Percentiles rank a stretch among this genome's conserved stretches.
These are phyloP conservation scores for Poa pratensis DNA, from an alignment of 176 grass and related monocot genomes.

Conservation along the genomic window DNA sequence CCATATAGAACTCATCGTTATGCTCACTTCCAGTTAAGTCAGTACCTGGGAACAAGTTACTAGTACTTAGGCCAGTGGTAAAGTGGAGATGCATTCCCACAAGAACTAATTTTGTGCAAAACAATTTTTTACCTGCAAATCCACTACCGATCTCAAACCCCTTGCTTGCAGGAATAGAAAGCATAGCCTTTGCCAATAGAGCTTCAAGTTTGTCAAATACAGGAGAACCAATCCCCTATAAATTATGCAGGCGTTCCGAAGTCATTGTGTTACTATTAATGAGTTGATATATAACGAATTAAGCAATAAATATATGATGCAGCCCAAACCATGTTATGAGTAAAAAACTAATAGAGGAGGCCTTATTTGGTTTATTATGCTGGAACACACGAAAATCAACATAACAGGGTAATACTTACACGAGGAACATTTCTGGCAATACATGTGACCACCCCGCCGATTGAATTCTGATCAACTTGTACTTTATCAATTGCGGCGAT, in stretches of 20 bases:
- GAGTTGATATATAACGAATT: not conserved
- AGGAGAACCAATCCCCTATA: conserved; percentile 89
- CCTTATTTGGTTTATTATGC: conserved; percentile 15
- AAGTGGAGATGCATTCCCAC: conserved; percentile 33
- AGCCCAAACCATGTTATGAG: conserved; percentile 10
- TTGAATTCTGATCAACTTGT: conserved; percentile 81
- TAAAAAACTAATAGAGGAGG: not conserved
- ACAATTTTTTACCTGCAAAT: conserved; percentile 71
- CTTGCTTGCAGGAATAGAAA: conserved; percentile 99
- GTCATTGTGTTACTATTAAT: conserved; percentile 2
- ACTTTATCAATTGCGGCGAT: conserved; percentile 89
- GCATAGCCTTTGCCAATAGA: conserved; percentile 88
- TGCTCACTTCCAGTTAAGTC: conserved; percentile 95
- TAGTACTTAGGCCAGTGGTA: conserved; percentile 23
- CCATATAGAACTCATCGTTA: conserved; percentile 97
- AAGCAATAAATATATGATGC: conserved; percentile 25
- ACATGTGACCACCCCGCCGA: conserved; percentile 96
- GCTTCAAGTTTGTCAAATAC: conserved; percentile 99
- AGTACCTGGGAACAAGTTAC: conserved; percentile 65
- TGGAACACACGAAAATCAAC: conserved; percentile 25
- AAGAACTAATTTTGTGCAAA: conserved; percentile 24
- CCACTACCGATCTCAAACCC: conserved; percentile 99
- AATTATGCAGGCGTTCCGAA: conserved; percentile 27
- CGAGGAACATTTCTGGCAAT: conserved; percentile 97
- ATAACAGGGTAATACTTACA: conserved; percentile 59